These are phyloP conservation scores for Pyrus communis DNA, from an alignment of 306 rosid genomes.

Conservation along the genomic window DNA sequence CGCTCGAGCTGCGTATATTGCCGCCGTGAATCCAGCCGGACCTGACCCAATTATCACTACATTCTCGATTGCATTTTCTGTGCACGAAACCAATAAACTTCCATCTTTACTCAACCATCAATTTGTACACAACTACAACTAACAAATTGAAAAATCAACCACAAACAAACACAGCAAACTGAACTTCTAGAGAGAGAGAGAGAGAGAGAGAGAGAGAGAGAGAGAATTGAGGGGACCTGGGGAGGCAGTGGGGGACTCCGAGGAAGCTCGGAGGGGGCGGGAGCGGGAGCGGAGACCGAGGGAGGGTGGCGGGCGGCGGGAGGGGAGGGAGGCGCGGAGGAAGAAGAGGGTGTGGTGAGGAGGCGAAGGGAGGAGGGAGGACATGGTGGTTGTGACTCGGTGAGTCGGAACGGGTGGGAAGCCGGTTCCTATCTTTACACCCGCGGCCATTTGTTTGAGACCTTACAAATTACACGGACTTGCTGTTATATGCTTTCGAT, in stretches of 20 bases:
- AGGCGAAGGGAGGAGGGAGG: slow-evolving; percentile 25
- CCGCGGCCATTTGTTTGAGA: slow-evolving; percentile 50
- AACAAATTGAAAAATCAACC: neutral
- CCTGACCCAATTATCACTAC: slow-evolving; percentile 89
- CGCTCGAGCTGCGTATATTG: slow-evolving; percentile 93
- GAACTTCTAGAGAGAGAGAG: neutral
- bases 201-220: neutral
- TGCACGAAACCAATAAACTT: neutral
- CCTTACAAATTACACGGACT: slow-evolving; percentile 42
- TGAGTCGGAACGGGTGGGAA: slow-evolving; percentile 42
- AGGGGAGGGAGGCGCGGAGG: slow-evolving; percentile 28
- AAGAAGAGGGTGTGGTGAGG: slow-evolving; percentile 28
- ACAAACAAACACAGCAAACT: neutral
- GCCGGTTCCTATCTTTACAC: slow-evolving; percentile 52
- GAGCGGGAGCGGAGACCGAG: slow-evolving; percentile 29
- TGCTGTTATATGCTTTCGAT: neutral
- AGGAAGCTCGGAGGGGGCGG: slow-evolving; percentile 47
- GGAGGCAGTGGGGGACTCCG: slow-evolving; percentile 23
- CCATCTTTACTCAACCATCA: neutral
- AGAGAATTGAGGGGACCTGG: slow-evolving; percentile 33
- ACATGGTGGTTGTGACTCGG: slow-evolving; percentile 35
- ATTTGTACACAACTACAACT: neutral
- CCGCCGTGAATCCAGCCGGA: slow-evolving; percentile 93
- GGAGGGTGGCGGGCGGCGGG: slow-evolving; percentile 26
- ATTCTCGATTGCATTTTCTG: slow-evolving; percentile 65